These are phyloP conservation scores for Pterulicium gracile DNA, from an alignment of 1,284 basidiomycete genomes.

Conservation along the genomic window DNA sequence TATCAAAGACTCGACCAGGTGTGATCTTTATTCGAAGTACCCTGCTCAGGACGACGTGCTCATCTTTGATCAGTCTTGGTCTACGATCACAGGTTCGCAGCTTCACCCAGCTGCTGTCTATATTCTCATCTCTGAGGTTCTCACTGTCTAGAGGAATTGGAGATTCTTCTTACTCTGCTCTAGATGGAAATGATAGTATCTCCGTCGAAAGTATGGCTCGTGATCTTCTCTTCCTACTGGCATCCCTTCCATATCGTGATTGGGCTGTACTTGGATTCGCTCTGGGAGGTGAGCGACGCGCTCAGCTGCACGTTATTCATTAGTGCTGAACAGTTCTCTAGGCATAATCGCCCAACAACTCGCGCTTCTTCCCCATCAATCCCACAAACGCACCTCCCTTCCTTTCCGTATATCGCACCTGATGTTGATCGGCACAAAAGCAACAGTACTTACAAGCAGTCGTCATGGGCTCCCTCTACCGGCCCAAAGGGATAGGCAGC, in stretches of 20 bases:
- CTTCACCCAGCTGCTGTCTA: background rate
- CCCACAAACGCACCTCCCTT: background rate
- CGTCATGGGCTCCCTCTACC: background rate
- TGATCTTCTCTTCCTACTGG: background rate
- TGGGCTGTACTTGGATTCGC: background rate
- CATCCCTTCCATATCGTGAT: background rate
- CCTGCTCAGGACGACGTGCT: too few species aligned
- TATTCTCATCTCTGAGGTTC: background rate
- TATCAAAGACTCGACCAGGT: constrained; percentile 22
- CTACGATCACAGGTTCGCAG: constrained; percentile 16
- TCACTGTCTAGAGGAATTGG: background rate
- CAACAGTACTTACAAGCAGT: background rate
- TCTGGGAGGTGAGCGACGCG: background rate
- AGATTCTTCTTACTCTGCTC: background rate
- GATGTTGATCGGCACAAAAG: background rate
- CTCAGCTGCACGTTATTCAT: background rate
- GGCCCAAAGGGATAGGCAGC: constrained; percentile 1
- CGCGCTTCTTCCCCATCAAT: background rate
- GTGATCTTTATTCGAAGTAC: constrained; percentile 1
- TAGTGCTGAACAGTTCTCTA: background rate
- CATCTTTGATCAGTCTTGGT: constrained; percentile 15
- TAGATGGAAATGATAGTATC: background rate
- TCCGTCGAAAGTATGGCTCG: background rate
- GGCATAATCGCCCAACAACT: background rate
- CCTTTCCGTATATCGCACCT: background rate